Evolutionary conservation across 1,284 basidiomycete genomes (phyloP).

Genomic region (Puccinia polysora): DNA sequence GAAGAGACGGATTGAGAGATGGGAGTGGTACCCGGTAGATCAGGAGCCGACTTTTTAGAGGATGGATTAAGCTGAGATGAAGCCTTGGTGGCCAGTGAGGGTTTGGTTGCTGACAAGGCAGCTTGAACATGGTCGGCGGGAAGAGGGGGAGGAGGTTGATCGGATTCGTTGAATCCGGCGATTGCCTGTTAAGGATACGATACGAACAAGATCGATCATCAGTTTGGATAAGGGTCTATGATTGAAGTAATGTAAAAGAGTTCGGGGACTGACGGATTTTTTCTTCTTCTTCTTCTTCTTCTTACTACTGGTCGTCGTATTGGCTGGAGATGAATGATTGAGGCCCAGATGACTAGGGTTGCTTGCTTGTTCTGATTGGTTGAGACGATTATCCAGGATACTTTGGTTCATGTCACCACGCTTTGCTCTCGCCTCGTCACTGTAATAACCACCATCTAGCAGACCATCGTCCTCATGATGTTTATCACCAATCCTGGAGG

Average conservation of each 20-base stretch:
- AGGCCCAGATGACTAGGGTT: constrained; percentile 24
- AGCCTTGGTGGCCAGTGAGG: constrained; percentile 14
- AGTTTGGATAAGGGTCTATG: not conserved
- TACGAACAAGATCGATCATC: not conserved
- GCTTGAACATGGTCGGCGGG: constrained; percentile 9
- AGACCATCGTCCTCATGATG: constrained; percentile 45
- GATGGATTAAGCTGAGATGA: constrained; percentile 23
- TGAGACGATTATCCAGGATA: constrained; percentile 8
- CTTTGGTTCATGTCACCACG: constrained; percentile 30
- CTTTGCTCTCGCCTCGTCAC: constrained; percentile 50
- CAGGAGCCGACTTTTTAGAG: not conserved
- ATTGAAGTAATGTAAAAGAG: not conserved
- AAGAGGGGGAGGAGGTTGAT: constrained; percentile 30
- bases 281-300: constrained; percentile 44
- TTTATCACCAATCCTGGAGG: constrained; percentile 50
- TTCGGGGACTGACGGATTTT: constrained; percentile 27
- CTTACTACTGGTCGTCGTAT: constrained; percentile 11
- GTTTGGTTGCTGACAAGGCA: constrained; percentile 7
- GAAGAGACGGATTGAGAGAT: constrained; percentile 44
- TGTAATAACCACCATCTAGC: constrained; percentile 55
- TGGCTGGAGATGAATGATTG: constrained; percentile 28
- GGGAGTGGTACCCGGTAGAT: constrained; percentile 33
- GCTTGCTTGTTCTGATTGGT: constrained; percentile 33
- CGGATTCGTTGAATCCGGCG: constrained; percentile 23
- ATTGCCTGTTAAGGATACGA: constrained; percentile 17